Evolutionary conservation across 257 asterid species (phyloP).

Genomic region (Leonotis leonurus): DNA sequence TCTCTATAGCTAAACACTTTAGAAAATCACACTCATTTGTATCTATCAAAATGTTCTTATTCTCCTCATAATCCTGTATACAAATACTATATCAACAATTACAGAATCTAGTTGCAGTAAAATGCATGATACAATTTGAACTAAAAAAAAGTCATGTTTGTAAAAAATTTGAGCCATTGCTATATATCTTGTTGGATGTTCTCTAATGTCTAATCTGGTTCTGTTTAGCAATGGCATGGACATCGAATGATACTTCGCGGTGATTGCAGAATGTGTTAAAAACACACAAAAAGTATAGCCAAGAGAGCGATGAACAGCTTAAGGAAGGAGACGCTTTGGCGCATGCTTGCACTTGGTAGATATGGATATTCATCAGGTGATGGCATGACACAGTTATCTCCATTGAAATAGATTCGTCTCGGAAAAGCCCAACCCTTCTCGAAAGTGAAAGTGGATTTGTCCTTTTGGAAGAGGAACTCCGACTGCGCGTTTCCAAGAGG

Average conservation of each 20-base stretch:
- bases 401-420: conserved; percentile 54
- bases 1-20: no score
- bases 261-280: background rate
- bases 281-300: conserved; percentile 16
- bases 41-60: background rate
- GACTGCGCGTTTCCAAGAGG: conserved; percentile 55
- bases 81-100: background rate
- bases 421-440: conserved; percentile 70
- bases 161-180: background rate
- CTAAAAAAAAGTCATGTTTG: background rate
- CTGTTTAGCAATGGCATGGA: background rate
- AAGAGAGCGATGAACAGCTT: conserved; percentile 22
- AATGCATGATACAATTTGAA: background rate
- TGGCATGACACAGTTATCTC: conserved; percentile 63
- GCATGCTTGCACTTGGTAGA: conserved; percentile 33
- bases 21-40: no score
- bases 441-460: conserved; percentile 47
- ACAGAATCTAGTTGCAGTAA: background rate
- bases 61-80: background rate
- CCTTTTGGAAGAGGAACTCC: conserved; percentile 57
- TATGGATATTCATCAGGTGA: conserved; percentile 52
- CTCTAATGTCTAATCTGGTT: background rate
- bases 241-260: background rate
- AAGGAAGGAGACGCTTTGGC: conserved; percentile 19
- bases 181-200: no score